Conservation (phyloP, 2,329 filamentous ascomycete genomes). For the Sporothrix variecibatus region DNA sequence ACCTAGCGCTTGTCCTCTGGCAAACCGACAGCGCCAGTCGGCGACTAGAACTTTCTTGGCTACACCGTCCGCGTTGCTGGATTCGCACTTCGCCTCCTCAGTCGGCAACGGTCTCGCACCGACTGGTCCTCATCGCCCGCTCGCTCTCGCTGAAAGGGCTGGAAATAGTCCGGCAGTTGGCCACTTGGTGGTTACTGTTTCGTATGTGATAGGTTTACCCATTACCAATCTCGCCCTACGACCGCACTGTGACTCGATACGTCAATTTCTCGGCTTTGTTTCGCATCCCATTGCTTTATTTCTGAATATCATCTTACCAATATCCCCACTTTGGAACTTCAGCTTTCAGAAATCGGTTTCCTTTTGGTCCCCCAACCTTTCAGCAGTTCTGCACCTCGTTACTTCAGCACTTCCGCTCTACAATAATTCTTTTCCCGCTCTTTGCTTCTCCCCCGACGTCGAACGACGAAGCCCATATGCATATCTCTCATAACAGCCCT, state of each 20-base stretch:
- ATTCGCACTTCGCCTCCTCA: slow-evolving; percentile 7
- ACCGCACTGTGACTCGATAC: neutral
- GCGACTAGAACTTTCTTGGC: neutral
- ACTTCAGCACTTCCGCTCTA: neutral
- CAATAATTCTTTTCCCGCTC: neutral
- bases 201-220: neutral
- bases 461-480: neutral
- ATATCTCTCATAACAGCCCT: neutral
- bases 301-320: neutral
- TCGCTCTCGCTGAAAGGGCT: neutral
- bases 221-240: slow-evolving; percentile 11
- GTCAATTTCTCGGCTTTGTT: neutral
- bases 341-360: neutral
- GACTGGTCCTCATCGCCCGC: neutral
- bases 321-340: neutral
- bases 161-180: neutral
- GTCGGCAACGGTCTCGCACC: neutral
- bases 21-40: neutral
- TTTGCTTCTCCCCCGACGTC: neutral
- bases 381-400: neutral
- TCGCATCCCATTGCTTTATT: neutral
- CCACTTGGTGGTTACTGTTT: neutral
- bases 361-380: neutral
- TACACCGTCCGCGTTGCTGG: neutral
- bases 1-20: neutral